Conservation (phyloP, 805 yeast genomes). For the Wickerhamomyces subpelliculosus region DNA sequence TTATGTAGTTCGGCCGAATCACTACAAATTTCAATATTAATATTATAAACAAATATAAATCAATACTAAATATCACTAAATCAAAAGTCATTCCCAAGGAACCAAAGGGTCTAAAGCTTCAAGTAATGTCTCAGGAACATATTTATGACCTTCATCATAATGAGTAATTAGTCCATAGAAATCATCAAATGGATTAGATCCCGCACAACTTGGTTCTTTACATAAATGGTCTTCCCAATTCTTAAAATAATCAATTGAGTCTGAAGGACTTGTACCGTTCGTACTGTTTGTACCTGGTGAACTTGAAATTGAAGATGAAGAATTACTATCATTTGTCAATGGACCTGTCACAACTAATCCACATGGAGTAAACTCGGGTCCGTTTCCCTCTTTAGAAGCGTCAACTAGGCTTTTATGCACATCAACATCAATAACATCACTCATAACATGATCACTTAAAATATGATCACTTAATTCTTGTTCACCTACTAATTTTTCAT, state of each 20-base stretch:
- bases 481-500: not conserved
- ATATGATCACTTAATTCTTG: not conserved
- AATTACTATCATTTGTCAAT: not conserved
- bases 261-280: too few species aligned
- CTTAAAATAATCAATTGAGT: not conserved
- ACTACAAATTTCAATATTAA: too few species aligned
- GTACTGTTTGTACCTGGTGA: not conserved
- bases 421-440: not conserved
- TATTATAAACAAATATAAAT: too few species aligned
- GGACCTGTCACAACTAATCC: too few species aligned
- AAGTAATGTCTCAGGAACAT: not conserved
- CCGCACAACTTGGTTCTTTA: not conserved
- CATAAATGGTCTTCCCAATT: not conserved
- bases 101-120: not conserved
- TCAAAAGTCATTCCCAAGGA: too few species aligned
- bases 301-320: too few species aligned
- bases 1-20: too few species aligned
- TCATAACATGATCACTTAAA: not conserved
- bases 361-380: too few species aligned
- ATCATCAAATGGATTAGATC: not conserved
- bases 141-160: not conserved
- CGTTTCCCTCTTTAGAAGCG: too few species aligned
- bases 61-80: too few species aligned
- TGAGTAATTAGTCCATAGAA: not conserved
- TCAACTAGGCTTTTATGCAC: not conserved